Conservation (phyloP, 1,139 yeast species). For the Taphrina communis region DNA sequence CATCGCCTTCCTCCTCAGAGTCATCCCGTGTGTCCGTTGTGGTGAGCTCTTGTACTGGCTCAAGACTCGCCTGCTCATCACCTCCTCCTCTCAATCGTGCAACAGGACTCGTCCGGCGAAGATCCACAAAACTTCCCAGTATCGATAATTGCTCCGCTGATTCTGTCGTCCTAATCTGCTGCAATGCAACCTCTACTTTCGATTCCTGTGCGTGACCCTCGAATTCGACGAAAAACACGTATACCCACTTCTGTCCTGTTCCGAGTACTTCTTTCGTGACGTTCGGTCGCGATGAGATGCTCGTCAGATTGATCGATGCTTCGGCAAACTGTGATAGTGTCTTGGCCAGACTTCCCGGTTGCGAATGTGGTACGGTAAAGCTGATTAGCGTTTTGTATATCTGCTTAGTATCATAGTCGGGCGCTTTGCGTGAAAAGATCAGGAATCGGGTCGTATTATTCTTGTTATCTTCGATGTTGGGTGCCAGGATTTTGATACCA, state of each 20-base stretch:
- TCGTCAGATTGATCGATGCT: constrained; percentile 22
- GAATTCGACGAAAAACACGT: constrained; percentile 41
- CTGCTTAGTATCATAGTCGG: not conserved
- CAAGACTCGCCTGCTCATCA: not conserved
- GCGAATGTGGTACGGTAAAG: constrained; percentile 33
- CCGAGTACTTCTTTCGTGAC: constrained; percentile 9
- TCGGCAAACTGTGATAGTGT: constrained; percentile 23
- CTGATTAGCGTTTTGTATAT: constrained; percentile 23
- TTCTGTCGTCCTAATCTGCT: not conserved
- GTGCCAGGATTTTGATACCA: constrained; percentile 61
- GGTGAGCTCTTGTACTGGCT: not conserved
- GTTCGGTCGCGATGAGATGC: constrained; percentile 31
- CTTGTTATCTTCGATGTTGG: constrained; percentile 69
- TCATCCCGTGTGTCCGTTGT: not conserved
- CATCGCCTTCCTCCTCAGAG: constrained; percentile 2
- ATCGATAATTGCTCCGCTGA: constrained; percentile 14
- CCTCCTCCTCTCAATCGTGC: constrained; percentile 21
- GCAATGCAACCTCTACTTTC: not conserved
- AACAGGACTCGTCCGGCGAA: not conserved
- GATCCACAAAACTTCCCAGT: constrained; percentile 23
- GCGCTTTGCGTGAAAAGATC: constrained; percentile 54
- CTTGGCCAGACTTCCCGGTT: constrained; percentile 30
- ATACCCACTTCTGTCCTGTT: constrained; percentile 35
- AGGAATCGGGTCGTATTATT: constrained; percentile 87
- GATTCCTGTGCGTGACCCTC: constrained; percentile 26